Percentiles rank a stretch among this genome's conserved stretches.
These are phyloP conservation scores for Grosmannia penicillata DNA, from an alignment of 2,329 filamentous ascomycete genomes.

Conservation along the genomic window DNA sequence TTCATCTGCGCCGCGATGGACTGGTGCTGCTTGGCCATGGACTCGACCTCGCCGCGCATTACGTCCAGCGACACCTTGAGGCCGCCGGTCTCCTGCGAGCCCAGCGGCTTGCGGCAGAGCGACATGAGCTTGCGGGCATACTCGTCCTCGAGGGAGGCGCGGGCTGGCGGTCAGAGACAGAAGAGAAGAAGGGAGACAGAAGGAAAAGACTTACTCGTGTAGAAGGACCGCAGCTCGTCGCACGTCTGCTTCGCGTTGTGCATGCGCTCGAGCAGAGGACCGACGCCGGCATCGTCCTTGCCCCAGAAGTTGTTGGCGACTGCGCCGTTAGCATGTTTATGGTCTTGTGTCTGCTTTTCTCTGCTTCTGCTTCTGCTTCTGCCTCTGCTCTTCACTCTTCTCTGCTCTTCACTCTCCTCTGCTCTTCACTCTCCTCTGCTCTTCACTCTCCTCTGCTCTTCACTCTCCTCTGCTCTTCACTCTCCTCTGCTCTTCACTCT, in stretches of 20 bases:
- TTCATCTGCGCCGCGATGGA: constrained; percentile 90
- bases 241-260: constrained; percentile 84
- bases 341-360: too few species aligned
- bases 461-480: too few species aligned
- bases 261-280: constrained; percentile 86
- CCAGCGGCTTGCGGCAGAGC: constrained; percentile 75
- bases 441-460: too few species aligned
- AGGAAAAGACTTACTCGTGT: constrained; percentile 42
- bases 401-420: too few species aligned
- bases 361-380: too few species aligned
- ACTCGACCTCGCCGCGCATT: constrained; percentile 75
- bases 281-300: constrained; percentile 93
- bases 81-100: constrained; percentile 74
- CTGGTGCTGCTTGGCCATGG: constrained; percentile 87
- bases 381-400: too few species aligned
- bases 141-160: constrained; percentile 90
- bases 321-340: constrained; percentile 24
- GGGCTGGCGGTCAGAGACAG: constrained; percentile 34
- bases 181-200: too few species aligned
- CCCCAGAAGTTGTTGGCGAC: constrained; percentile 99
- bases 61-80: constrained; percentile 76
- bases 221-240: constrained; percentile 88
- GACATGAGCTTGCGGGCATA: constrained; percentile 81
- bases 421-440: too few species aligned
- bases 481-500: too few species aligned